Base-by-base conservation (phyloP, 2,329 filamentous ascomycete species). In the Tolypocladium sp. region DNA sequence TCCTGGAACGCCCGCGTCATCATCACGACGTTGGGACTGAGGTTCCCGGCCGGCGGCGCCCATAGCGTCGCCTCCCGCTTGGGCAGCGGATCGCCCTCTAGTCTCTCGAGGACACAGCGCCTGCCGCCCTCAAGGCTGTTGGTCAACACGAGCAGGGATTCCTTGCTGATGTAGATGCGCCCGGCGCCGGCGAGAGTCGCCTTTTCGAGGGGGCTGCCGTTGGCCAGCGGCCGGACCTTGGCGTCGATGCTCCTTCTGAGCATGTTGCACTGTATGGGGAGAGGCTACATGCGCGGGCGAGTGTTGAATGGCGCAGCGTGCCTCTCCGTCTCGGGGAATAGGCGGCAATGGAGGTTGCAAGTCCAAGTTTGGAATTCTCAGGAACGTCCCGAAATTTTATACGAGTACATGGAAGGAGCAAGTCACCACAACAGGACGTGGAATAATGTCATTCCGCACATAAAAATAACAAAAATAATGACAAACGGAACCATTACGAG, bases 1-100 rank as follows among this genome's bases (percentile, higher is more conserved):
- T 89, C 87, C 62, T 90, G 87, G 58, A 95, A 84, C 7, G 84
- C 79, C 62, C 90, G 87, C 27, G 90, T 87, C 76, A 90, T 84
- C 77, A 92, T 81, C 56, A 89, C 77, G 59, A 91, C 79, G 62
- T 87, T 82, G 64, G 84, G 84, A 67, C 86, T 82, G 64, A 91
- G 77, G 66, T 86, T 85, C 69, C 87, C 81, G 52, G 80, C 78
- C 2, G 79, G 76, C 20, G 80, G 71, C 0, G 77, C 75, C 75
- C 79, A 82, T 1, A 82, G 73, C 37, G 78, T 75, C 6, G 79
- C 81, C 64, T 82, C 77, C 20, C 77, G 73, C 33, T 69, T 67
- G 38, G 64, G 55, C 56, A 66, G 52, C 61, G 59, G 22, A 3
- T 64, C 62, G 55, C 67, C 59, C 7, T 68, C 68, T 0, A 71